These are phyloP conservation scores for Tephrocybe sp. DNA, from an alignment of 768 basidiomycete species.

Conservation along the genomic window DNA sequence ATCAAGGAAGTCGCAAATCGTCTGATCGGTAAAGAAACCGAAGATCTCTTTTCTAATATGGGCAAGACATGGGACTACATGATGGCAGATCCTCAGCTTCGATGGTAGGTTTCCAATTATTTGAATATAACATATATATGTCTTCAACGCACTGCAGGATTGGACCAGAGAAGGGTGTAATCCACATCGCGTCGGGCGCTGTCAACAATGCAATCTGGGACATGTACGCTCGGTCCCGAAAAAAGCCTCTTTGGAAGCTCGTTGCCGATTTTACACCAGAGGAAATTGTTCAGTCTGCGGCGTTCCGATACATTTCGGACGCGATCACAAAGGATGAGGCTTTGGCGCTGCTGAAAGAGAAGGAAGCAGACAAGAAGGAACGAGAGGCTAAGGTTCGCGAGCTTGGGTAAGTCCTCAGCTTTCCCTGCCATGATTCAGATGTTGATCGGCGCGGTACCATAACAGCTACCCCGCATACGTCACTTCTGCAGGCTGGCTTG, in stretches of 20 bases:
- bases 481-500: conserved; percentile 92
- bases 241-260: conserved; percentile 93
- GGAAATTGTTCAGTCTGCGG: conserved; percentile 71
- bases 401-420: conserved; percentile 47
- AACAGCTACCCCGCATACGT: conserved; percentile 90
- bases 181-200: conserved; percentile 85
- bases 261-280: conserved; percentile 90
- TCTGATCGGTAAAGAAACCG: conserved; percentile 81
- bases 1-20: conserved; percentile 79
- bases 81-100: conserved; percentile 84
- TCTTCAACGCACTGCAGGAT: conserved; percentile 48
- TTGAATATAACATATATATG: not conserved
- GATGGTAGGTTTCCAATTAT: conserved; percentile 60
- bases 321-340: conserved; percentile 92
- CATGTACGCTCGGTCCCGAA: conserved; percentile 76
- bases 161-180: conserved; percentile 94
- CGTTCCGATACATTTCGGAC: conserved; percentile 92
- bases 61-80: conserved; percentile 88
- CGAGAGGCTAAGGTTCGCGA: conserved; percentile 75
- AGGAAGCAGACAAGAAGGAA: conserved; percentile 73
- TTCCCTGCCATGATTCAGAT: not conserved
- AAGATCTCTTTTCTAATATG: conserved; percentile 86
- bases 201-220: conserved; percentile 96
- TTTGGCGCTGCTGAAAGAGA: conserved; percentile 74
- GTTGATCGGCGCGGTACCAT: not conserved